phyloP scores from a whole-genome alignment of 495 filamentous ascomycete species.

The Podospora fimiseda region DNA sequence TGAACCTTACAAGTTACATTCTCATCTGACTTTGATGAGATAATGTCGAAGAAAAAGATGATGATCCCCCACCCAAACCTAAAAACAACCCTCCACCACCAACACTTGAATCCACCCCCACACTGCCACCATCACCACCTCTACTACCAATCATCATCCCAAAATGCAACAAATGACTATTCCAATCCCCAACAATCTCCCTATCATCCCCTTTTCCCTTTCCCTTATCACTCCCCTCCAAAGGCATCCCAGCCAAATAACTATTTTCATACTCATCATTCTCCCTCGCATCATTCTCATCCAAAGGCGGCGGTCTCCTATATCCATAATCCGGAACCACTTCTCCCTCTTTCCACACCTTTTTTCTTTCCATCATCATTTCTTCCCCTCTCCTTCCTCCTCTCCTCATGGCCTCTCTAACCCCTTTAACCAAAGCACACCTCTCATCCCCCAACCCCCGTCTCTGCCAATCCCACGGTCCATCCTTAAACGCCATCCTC shows the following conservation, averaged over 20 bases:
- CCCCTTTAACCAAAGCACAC: conserved; percentile 12
- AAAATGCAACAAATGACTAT: too few relatives aligned
- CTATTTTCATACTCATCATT: conserved; percentile 11
- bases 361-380: not conserved
- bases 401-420: conserved; percentile 13
- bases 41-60: too few relatives aligned
- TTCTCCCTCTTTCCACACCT: conserved; percentile 18
- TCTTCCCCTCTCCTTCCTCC: not conserved
- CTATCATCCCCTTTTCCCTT: too few relatives aligned
- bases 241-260: conserved; percentile 12
- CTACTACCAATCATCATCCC: too few relatives aligned
- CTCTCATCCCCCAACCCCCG: conserved; percentile 17
- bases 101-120: too few relatives aligned
- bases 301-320: conserved; percentile 14
- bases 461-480: conserved; percentile 25
- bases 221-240: conserved; percentile 5
- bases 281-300: conserved; percentile 11
- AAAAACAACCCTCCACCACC: too few relatives aligned
- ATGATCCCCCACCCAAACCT: too few relatives aligned
- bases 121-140: too few relatives aligned
- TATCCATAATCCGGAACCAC: conserved; percentile 14
- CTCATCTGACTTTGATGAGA: too few relatives aligned
- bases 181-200: too few relatives aligned
- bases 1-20: too few relatives aligned
- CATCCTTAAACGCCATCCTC: conserved; percentile 12